A percentile compares a stretch with the other conserved stretches of the same genome.
Conservation (phyloP, 169 alveolate species). For the Cryptosporidium tyzzeri region DNA sequence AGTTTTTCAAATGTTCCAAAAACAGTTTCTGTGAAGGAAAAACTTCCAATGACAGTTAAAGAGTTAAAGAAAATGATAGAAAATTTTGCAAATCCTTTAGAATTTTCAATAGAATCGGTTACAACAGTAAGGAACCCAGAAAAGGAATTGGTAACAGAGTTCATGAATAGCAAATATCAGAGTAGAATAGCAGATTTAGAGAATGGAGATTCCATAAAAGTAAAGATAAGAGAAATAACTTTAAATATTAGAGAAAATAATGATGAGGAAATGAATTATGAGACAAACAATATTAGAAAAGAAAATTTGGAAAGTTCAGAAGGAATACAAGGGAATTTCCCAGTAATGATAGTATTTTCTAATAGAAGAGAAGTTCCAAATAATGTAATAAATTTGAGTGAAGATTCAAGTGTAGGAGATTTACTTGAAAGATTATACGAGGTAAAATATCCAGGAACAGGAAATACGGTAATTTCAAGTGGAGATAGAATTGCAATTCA, state of each 20-base stretch:
- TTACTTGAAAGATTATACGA: neutral
- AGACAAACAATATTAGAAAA: neutral
- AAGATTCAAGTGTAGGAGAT: conserved; percentile 3
- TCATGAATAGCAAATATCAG: neutral
- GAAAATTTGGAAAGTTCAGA: neutral
- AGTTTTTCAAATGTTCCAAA: neutral
- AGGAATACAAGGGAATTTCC: neutral
- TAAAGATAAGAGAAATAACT: conserved; percentile 4
- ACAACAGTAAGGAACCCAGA: conserved; percentile 6
- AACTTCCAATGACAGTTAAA: conserved; percentile 21
- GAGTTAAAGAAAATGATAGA: conserved; percentile 8
- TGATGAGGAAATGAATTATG: neutral
- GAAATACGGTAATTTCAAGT: neutral
- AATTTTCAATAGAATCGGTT: conserved; percentile 43
- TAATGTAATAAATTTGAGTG: neutral
- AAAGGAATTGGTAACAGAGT: neutral
- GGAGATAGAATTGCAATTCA: conserved; percentile 10
- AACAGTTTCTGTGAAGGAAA: conserved; percentile 10
- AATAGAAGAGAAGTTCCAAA: conserved; percentile 3
- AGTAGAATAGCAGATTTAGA: neutral
- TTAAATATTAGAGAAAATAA: neutral
- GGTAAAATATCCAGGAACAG: conserved; percentile 10
- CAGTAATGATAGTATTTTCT: conserved; percentile 29
- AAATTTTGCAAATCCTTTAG: neutral
- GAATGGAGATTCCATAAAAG: conserved; percentile 33